These are phyloP conservation scores for Aspergillus udagawae DNA, from an alignment of 2,329 filamentous ascomycete genomes.

Conservation along the genomic window DNA sequence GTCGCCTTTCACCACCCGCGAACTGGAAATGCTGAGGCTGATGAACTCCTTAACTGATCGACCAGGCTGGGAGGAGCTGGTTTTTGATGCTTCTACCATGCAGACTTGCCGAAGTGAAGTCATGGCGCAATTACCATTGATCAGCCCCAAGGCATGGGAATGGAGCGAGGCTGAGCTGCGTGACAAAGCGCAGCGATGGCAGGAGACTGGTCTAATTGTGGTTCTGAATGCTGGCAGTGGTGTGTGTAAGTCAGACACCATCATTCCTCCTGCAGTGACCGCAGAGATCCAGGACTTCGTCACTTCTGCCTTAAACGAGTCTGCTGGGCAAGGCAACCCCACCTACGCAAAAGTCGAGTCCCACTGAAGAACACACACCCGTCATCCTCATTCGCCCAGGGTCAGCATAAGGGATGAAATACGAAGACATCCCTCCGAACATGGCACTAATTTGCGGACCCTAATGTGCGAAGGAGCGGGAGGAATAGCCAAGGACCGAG, in stretches of 20 bases:
- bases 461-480: no score
- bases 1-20: conserved; percentile 4
- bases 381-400: no score
- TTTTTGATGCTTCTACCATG: not conserved
- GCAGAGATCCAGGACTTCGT: conserved; percentile 1
- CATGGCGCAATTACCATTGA: conserved; percentile 2
- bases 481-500: no score
- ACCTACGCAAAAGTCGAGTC: no score
- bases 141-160: conserved; percentile 11
- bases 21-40: conserved; percentile 5
- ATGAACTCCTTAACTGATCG: conserved; percentile 8
- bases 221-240: conserved; percentile 11
- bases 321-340: not conserved
- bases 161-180: conserved; percentile 11
- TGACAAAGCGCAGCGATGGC: conserved; percentile 7
- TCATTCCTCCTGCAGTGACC: not conserved
- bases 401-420: no score
- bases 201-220: conserved; percentile 1
- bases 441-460: no score
- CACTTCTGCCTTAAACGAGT: not conserved
- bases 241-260: conserved; percentile 3
- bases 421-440: no score
- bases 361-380: no score
- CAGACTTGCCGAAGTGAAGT: conserved; percentile 5
- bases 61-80: conserved; percentile 1